Percentiles rank a stretch among this genome's conserved stretches.
Conservation (phyloP, 306 rosid species). For the Heteromeles arbutifolia region DNA sequence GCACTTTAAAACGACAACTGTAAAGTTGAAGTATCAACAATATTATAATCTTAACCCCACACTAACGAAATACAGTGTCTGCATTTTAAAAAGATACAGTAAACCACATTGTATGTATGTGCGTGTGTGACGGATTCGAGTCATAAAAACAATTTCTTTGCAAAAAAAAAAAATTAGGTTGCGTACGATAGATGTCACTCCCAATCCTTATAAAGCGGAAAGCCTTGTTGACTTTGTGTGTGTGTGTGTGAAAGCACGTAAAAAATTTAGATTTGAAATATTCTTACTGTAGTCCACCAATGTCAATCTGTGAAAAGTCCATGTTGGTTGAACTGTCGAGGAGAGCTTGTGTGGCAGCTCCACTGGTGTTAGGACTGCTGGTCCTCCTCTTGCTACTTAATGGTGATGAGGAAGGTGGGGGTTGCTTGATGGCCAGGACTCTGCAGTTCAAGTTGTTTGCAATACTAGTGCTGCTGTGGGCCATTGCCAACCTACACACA, state of each 20-base stretch:
- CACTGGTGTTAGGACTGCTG: not conserved
- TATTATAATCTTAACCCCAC: not conserved
- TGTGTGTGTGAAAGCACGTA: not conserved
- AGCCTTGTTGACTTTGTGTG: too few relatives aligned
- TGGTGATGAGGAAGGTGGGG: conserved; percentile 19
- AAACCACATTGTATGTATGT: too few relatives aligned
- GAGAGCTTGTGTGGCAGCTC: conserved; percentile 7
- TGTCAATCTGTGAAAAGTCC: conserved; percentile 72
- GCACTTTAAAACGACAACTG: not conserved
- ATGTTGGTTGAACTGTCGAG: conserved; percentile 47
- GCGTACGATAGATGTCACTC: accelerated
- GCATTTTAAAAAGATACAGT: too few relatives aligned
- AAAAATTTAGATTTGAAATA: not conserved
- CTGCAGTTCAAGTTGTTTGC: conserved; percentile 63
- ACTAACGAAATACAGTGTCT: too few relatives aligned
- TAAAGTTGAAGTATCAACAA: not conserved
- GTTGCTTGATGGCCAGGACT: conserved; percentile 71
- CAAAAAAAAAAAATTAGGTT: too few relatives aligned
- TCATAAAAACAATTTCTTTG: too few relatives aligned
- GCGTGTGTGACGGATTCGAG: too few relatives aligned
- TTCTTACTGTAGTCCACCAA: conserved; percentile 56
- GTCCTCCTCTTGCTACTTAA: conserved; percentile 16
- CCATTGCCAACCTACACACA: conserved; percentile 51
- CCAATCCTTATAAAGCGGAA: too few relatives aligned
- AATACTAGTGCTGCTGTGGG: conserved; percentile 21